Percentiles rank a stretch among this genome's conserved stretches.
These are phyloP conservation scores for Elaeis oleifera DNA, from an alignment of 202 grass and related monocot genomes.

Conservation along the genomic window DNA sequence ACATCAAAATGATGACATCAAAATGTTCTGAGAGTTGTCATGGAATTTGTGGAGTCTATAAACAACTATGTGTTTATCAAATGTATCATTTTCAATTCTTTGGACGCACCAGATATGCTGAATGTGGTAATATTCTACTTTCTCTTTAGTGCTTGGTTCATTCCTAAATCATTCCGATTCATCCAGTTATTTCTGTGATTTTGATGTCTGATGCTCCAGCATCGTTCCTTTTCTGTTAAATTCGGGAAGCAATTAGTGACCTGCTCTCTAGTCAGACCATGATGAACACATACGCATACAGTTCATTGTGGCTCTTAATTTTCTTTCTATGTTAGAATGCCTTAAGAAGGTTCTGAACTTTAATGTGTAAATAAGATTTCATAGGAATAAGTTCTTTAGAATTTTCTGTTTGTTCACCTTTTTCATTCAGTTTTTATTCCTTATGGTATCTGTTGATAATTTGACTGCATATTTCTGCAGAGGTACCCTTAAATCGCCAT, in stretches of 20 bases:
- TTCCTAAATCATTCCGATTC: no score
- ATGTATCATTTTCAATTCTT: no score
- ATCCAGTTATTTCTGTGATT: no score
- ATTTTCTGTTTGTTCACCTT: neutral
- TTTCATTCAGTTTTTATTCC: neutral
- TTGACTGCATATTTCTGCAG: constrained; percentile 26
- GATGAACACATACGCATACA: neutral
- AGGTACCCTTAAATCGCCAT: constrained; percentile 83
- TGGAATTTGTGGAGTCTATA: no score
- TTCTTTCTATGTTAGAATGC: no score
- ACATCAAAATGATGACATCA: no score
- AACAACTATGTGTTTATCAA: no score
- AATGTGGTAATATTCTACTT: no score
- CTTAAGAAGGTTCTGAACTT: neutral
- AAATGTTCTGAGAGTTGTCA: no score
- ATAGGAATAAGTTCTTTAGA: neutral
- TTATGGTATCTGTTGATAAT: constrained; percentile 18
- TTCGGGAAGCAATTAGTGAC: neutral
- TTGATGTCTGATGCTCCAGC: neutral
- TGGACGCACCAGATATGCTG: no score
- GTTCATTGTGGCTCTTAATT: no score
- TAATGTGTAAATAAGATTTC: neutral
- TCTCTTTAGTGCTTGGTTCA: no score
- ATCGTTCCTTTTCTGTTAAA: neutral
- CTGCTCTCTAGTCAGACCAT: neutral